These are phyloP conservation scores for Vitis hybrid DNA, from an alignment of 177 flowering plant genomes.

Conservation along the genomic window DNA sequence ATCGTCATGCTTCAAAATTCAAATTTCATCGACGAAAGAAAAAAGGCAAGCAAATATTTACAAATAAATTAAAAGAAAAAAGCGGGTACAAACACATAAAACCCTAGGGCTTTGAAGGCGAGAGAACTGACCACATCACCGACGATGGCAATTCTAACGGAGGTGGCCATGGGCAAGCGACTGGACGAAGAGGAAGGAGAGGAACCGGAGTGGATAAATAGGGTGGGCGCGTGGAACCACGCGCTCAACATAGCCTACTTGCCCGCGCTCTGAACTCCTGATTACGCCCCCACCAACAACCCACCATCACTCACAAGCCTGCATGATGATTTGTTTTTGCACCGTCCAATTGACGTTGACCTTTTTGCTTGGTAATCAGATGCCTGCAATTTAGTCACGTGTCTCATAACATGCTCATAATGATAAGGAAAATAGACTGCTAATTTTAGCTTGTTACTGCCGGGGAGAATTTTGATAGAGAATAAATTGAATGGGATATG, in stretches of 20 bases:
- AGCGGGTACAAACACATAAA: not conserved
- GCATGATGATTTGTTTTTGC: too few species aligned
- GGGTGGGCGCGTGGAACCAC: slow-evolving; percentile 5
- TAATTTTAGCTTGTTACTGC: too few species aligned
- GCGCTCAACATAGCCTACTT: slow-evolving; percentile 10
- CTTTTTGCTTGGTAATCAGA: too few species aligned
- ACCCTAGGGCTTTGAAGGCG: not conserved
- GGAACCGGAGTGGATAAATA: slow-evolving; percentile 1
- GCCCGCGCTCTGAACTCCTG: too few species aligned
- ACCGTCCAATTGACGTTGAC: too few species aligned
- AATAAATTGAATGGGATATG: too few species aligned
- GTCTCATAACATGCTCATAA: too few species aligned
- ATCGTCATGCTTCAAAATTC: slow-evolving; percentile 57
- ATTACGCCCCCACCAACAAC: too few species aligned
- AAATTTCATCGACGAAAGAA: not conserved
- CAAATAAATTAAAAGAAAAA: not conserved
- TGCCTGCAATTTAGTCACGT: too few species aligned
- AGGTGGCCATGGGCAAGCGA: slow-evolving; percentile 32
- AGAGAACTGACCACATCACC: slow-evolving; percentile 50
- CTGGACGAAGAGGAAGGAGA: slow-evolving; percentile 3
- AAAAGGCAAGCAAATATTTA: not conserved
- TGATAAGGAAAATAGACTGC: too few species aligned
- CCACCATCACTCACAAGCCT: too few species aligned
- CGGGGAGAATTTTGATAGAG: too few species aligned
- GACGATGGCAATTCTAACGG: slow-evolving; percentile 55